These are phyloP conservation scores for Tetrapisispora fleetii DNA, from an alignment of 805 yeast species.

Conservation along the genomic window DNA sequence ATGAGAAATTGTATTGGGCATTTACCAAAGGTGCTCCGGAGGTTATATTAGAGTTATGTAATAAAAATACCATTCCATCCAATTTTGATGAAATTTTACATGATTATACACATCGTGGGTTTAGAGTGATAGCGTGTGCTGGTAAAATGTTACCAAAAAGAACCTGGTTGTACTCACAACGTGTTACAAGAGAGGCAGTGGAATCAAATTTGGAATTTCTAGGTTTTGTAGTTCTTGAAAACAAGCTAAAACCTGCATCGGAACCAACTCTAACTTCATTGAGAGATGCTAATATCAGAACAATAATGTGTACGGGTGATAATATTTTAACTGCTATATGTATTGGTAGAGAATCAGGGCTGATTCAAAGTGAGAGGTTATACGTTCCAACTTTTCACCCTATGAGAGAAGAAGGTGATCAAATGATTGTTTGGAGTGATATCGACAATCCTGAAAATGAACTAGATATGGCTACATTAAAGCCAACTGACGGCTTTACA, in stretches of 20 bases:
- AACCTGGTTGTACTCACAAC: constrained; percentile 42
- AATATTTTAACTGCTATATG: constrained; percentile 89
- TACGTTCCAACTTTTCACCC: constrained; percentile 55
- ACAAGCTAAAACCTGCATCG: constrained; percentile 70
- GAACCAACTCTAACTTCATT: constrained; percentile 49
- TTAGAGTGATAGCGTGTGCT: constrained; percentile 92
- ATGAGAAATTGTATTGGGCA: constrained; percentile 35
- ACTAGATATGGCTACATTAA: constrained; percentile 57
- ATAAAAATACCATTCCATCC: constrained; percentile 57
- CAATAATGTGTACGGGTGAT: constrained; percentile 97
- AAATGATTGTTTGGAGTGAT: constrained; percentile 52
- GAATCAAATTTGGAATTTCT: constrained; percentile 64
- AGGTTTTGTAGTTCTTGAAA: constrained; percentile 90
- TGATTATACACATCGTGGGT: constrained; percentile 86
- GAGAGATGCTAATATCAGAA: constrained; percentile 61
- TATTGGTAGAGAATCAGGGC: constrained; percentile 77
- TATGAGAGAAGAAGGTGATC: constrained; percentile 13
- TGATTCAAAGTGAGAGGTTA: constrained; percentile 42
- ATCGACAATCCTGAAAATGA: constrained; percentile 46
- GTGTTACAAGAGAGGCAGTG: constrained; percentile 48
- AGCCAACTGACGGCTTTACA: constrained; percentile 33
- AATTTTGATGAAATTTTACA: constrained; percentile 67
- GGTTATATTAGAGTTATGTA: constrained; percentile 71
- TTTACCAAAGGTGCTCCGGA: constrained; percentile 97
- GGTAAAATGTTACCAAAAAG: constrained; percentile 40